Evolutionary conservation across 2,329 filamentous ascomycete genomes (phyloP), one percentile per base, ranked within the genome.

Genomic region (Aspergillus texensis): DNA sequence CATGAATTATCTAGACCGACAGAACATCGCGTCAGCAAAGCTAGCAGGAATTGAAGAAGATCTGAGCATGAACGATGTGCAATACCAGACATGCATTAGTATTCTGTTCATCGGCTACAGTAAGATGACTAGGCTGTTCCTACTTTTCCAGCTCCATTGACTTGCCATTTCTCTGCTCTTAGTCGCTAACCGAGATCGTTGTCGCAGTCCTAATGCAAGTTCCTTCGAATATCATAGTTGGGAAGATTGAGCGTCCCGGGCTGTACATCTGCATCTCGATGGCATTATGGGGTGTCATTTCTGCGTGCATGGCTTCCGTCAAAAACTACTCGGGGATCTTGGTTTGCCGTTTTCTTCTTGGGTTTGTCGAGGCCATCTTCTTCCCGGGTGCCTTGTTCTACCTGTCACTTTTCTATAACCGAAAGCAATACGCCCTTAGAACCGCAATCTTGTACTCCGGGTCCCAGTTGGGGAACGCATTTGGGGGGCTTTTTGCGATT

Each of bases 261-360:
- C 77, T 78, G n/a, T 74, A 74, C n/a, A 79, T 80, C 4, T 80
- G 80, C 0, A 76, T 81, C 9, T 79, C 78, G 48, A 83, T 83
- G 81, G 76, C 80, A 1, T 66, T 87, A 12, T 89, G 88, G 87
- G 87, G 88, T 54, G 70, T 88, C 14, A 81, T 89, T 60, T 88
- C 86, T 4, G 88, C 84, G 0, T 76, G 86, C 12, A 86, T 83
- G 0, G 87, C 85, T 8, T 76, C 77, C 1, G 77, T 80, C 2
- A 77, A 71, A 36, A 76, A 68, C 58, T 71, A 70, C 43, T 61
- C 66, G 10, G 73, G 78, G 4, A 78, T 80, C 64, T 72, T 77
- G 11, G 70, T 76, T 0, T 75, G 77, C 55, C 73, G 77, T 12
- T 78, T 79, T 69, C 65, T 80, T 41, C 70, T 79, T 5, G 78